Base-by-base conservation (phyloP, 352 stramenopile genomes). In the Globisporangium cylindrosporum region DNA sequence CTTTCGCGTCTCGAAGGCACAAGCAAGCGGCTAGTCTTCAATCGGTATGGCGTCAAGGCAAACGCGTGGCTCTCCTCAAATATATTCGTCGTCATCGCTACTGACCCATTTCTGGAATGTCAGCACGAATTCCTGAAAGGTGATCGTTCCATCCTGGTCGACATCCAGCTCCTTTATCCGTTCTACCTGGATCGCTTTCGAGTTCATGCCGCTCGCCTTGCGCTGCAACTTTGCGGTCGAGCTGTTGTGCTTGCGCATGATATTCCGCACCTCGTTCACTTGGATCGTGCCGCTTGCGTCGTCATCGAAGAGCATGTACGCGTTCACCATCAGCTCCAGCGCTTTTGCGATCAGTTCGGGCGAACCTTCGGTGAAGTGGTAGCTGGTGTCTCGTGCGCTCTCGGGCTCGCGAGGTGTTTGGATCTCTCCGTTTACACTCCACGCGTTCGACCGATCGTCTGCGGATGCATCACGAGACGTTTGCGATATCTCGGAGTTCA, bases 141-240 rank as follows among this genome's bases (percentile, higher is more conserved):
- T 96, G 75, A 96, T 95, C 9, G 81, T 93, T 59, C 90, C 89
- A 53, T 96, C 87, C n/a, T 89, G 73, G 68, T 97, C 85, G 58
- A 90, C 77, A 66, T 97, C 90, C 56, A 97, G 76, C 66, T 97
- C 89, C 65, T 95, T 91, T 83, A 92, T 93, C 67, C 90, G 82
- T 68, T 94, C 86, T 29, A 81, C 67, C 12, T 77, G 82, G 54
- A 90, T 90, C 41, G 75, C 68, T 56, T 88, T 82, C 12, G 84
- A 88, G 36, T 83, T 86, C 38, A 86, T 72, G 22, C 80, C 73
- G 64, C 81, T 93, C 22, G 75, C 61, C 59, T 86, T 80, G 41
- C 84, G 78, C 55, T 88, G 78, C 1, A 91, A 76, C 62, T 68
- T 76, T 1, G 73, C 69, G 32, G 70, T 65, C 9, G 73, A 78